A percentile compares a stretch with the other conserved stretches of the same genome.
These are phyloP conservation scores for Thelonectria blattea DNA, from an alignment of 2,329 filamentous ascomycete genomes.

Conservation along the genomic window DNA sequence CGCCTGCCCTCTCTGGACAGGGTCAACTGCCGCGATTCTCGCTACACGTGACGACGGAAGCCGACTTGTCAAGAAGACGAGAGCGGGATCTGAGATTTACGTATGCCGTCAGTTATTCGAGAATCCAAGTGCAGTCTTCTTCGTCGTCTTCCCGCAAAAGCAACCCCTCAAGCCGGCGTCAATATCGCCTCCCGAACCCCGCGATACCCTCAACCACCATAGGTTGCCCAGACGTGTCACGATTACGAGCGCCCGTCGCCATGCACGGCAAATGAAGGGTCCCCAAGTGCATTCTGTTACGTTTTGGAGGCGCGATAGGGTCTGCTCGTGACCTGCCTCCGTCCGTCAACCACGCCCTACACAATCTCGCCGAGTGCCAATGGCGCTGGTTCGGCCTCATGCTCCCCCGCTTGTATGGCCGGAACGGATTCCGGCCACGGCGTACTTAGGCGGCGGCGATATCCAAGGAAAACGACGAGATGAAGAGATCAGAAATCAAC, in stretches of 20 bases:
- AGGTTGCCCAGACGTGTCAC: not conserved
- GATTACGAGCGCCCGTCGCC: slow-evolving; percentile 14
- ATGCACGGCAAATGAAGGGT: slow-evolving; percentile 6
- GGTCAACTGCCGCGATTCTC: slow-evolving; percentile 9
- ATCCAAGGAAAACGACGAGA: slow-evolving; percentile 25
- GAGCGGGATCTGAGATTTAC: not conserved
- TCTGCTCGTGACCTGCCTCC: slow-evolving; percentile 26
- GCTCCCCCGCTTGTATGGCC: slow-evolving; percentile 45
- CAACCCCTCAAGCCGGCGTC: not conserved
- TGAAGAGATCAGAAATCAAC: slow-evolving; percentile 9
- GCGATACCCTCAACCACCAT: slow-evolving; percentile 15
- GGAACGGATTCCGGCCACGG: slow-evolving; percentile 57
- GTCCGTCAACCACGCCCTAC: slow-evolving; percentile 7
- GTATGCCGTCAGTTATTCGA: not conserved
- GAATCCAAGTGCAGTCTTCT: not conserved
- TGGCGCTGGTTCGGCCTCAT: slow-evolving; percentile 28
- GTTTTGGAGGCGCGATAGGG: slow-evolving; percentile 25
- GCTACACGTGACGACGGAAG: not conserved
- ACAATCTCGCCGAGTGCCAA: slow-evolving; percentile 24
- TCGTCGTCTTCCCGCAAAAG: slow-evolving; percentile 3
- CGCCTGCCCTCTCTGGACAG: no score
- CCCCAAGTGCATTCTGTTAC: slow-evolving; percentile 32
- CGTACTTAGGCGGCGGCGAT: slow-evolving; percentile 52
- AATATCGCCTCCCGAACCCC: not conserved
- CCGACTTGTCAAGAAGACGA: not conserved